Percentiles rank a stretch among this genome's conserved stretches.
These are phyloP conservation scores for Cephaloascus fragrans DNA, from an alignment of 805 yeast species.

Conservation along the genomic window DNA sequence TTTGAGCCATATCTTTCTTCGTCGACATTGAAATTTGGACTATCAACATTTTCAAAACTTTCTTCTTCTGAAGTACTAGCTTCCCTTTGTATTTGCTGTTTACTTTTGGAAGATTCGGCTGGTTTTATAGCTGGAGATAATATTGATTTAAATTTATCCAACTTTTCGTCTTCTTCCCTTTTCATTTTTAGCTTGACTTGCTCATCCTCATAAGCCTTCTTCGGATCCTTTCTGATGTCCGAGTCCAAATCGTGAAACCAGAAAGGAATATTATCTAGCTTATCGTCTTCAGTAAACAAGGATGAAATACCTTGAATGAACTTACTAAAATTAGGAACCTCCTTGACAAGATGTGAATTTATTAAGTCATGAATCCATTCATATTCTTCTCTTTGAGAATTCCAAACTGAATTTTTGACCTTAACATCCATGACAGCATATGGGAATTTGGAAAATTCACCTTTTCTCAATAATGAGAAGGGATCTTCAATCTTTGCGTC, in stretches of 20 bases:
- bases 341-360: conserved; percentile 77
- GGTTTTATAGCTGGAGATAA: conserved; percentile 13
- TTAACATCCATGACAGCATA: conserved; percentile 84
- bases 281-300: conserved; percentile 82
- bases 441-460: conserved; percentile 80
- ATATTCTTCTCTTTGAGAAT: conserved; percentile 23
- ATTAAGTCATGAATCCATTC: conserved; percentile 85
- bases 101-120: background rate
- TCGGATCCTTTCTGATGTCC: conserved; percentile 71
- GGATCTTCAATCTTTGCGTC: conserved; percentile 71
- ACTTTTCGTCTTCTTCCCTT: conserved; percentile 33
- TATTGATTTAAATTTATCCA: conserved; percentile 31
- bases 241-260: conserved; percentile 86
- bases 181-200: conserved; percentile 41
- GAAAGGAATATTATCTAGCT: conserved; percentile 81
- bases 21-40: background rate
- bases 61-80: conserved; percentile 5
- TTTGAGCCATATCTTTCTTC: conserved; percentile 13
- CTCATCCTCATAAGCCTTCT: conserved; percentile 65
- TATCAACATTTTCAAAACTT: conserved; percentile 11
- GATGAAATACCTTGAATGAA: conserved; percentile 90
- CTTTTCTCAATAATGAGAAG: conserved; percentile 65
- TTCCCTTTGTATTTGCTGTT: background rate
- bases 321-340: conserved; percentile 88
- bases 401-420: conserved; percentile 30